Evolutionary conservation across 495 filamentous ascomycete genomes (phyloP).

Genomic region (Neurospora sp.): DNA sequence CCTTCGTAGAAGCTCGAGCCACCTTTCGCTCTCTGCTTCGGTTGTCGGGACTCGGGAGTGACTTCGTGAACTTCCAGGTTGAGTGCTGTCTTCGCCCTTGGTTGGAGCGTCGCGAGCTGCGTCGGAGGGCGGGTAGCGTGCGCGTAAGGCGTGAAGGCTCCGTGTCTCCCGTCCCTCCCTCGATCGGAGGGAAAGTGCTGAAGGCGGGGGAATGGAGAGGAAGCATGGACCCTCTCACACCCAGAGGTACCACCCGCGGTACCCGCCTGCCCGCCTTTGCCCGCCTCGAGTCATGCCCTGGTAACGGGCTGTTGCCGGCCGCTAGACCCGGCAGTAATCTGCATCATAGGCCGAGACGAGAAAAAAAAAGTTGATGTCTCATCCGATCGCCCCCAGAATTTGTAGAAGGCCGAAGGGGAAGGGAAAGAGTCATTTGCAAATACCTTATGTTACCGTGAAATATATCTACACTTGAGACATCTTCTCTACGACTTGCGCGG

Average conservation of each 20-base stretch:
- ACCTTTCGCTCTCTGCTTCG: neutral
- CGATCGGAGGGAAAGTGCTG: neutral
- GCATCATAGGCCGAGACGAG: constrained; percentile 12
- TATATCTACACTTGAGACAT: neutral
- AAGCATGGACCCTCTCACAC: neutral
- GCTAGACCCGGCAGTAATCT: constrained; percentile 7
- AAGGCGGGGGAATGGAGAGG: neutral
- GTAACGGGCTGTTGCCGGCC: constrained; percentile 9
- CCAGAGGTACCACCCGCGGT: neutral
- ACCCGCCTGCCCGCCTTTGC: neutral
- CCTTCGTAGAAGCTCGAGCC: neutral
- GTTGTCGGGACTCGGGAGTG: neutral
- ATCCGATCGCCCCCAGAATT: neutral
- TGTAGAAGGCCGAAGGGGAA: neutral
- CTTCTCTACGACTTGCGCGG: neutral
- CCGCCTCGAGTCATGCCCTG: constrained; percentile 12
- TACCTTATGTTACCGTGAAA: neutral
- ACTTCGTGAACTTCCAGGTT: neutral
- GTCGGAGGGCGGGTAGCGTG: neutral
- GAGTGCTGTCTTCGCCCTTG: neutral
- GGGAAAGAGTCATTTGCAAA: neutral
- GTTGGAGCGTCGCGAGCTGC: neutral
- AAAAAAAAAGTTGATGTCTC: constrained; percentile 11
- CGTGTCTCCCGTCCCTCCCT: neutral
- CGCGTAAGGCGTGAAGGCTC: neutral